Percentiles rank a stretch among this genome's conserved stretches.
Evolutionary conservation across 148 eudicot genomes (phyloP).

Genomic region (Silene uniflora): DNA sequence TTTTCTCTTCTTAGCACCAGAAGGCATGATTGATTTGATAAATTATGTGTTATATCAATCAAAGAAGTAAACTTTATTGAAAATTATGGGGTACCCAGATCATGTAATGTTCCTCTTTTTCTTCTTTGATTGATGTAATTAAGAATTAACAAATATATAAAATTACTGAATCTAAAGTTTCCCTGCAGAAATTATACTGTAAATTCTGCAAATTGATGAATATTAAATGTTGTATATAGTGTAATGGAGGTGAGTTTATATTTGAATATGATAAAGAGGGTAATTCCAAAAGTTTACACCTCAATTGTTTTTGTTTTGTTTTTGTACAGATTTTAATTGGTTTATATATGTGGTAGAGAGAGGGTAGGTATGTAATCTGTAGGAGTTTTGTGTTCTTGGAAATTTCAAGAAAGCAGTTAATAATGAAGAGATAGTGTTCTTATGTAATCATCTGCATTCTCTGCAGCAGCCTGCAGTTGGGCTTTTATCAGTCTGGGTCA

Average conservation of each 20-base stretch:
- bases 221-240: not conserved
- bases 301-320: not conserved
- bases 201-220: constrained; percentile 7
- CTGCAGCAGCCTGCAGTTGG: too few species aligned
- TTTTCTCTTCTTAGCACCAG: constrained; percentile 71
- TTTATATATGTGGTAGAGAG: constrained; percentile 8
- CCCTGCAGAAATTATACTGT: not conserved
- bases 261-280: not conserved
- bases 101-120: constrained; percentile 23
- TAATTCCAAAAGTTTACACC: constrained; percentile 11
- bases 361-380: constrained; percentile 20
- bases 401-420: constrained; percentile 7
- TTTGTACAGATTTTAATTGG: not conserved
- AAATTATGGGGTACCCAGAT: constrained; percentile 22
- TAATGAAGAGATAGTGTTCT: not conserved
- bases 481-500: too few species aligned
- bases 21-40: constrained; percentile 53
- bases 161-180: constrained; percentile 20
- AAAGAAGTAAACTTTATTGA: not conserved
- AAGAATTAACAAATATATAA: not conserved
- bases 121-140: not conserved
- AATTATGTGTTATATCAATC: not conserved
- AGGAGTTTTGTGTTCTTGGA: constrained; percentile 19
- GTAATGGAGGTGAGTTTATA: too few species aligned
- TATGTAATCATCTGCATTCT: too few species aligned